These are phyloP conservation scores for Claviceps maximensis DNA, from an alignment of 2,329 filamentous ascomycete species.

Conservation along the genomic window DNA sequence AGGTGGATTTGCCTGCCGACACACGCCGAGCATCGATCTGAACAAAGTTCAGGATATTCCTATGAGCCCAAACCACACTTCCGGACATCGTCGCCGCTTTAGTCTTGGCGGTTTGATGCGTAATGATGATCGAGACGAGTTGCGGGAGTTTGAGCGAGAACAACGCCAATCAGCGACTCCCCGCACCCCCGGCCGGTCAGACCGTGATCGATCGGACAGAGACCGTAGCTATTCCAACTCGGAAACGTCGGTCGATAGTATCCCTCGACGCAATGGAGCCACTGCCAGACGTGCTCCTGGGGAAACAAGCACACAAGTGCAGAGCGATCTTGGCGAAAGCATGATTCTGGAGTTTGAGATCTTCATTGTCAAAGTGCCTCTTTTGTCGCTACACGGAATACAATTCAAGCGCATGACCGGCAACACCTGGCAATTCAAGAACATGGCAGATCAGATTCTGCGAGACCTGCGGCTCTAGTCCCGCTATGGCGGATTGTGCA, in stretches of 20 bases:
- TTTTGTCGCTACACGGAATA: conserved; percentile 85
- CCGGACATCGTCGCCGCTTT: conserved; percentile 61
- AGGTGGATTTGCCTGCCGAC: conserved; percentile 82
- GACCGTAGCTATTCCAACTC: conserved; percentile 75
- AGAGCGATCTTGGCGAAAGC: conserved; percentile 74
- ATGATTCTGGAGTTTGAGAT: conserved; percentile 88
- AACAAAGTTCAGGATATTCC: conserved; percentile 56
- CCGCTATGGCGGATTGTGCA: neutral
- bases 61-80: conserved; percentile 40
- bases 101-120: conserved; percentile 60
- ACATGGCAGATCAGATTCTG: conserved; percentile 92
- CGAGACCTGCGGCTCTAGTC: conserved; percentile 67
- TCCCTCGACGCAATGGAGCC: conserved; percentile 37
- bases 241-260: conserved; percentile 71
- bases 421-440: conserved; percentile 97
- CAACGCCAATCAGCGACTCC: conserved; percentile 23
- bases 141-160: conserved; percentile 43
- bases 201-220: conserved; percentile 7
- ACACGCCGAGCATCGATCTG: conserved; percentile 79
- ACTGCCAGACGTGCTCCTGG: conserved; percentile 51
- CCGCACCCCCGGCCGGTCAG: conserved; percentile 30
- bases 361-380: conserved; percentile 90
- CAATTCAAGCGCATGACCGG: conserved; percentile 96
- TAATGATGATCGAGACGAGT: conserved; percentile 53
- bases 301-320: conserved; percentile 84